These are phyloP conservation scores for Corymbia maculata DNA, from an alignment of 345 rosid species.

Conservation along the genomic window DNA sequence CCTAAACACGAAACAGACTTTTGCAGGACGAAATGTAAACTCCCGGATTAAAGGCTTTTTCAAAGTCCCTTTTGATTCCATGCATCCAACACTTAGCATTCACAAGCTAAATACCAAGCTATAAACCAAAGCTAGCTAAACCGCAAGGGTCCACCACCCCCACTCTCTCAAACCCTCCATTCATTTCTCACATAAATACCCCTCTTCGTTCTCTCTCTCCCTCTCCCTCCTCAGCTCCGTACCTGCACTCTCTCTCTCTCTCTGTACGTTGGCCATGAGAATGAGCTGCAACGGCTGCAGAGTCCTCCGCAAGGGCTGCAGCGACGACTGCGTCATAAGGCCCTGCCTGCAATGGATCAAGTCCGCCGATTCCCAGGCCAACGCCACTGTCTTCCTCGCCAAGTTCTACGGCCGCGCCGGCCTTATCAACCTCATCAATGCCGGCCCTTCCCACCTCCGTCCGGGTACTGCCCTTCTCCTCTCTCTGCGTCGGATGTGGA, in stretches of 20 bases:
- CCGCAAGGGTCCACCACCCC: neutral
- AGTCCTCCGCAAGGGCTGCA: conserved; percentile 94
- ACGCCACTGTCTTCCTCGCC: conserved; percentile 93
- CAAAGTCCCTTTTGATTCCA: neutral
- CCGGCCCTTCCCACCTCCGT: conserved; percentile 84
- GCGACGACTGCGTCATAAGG: conserved; percentile 76
- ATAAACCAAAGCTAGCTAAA: neutral
- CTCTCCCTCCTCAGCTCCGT: neutral
- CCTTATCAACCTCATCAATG: conserved; percentile 86
- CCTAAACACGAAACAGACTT: neutral
- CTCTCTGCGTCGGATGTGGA: neutral
- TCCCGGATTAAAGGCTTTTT: neutral
- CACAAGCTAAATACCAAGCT: neutral
- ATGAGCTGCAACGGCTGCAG: conserved; percentile 99
- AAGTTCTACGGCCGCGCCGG: conserved; percentile 97
- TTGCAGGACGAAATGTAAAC: neutral
- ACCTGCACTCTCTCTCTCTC: neutral
- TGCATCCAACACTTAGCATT: neutral
- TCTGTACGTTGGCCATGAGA: conserved; percentile 18
- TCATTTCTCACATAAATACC: neutral
- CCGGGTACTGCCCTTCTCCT: conserved; percentile 44
- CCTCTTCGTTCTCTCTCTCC: neutral
- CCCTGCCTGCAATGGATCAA: conserved; percentile 96
- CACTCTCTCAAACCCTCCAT: neutral
- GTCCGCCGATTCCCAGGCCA: conserved; percentile 76